Base-by-base conservation (phyloP, 2,329 filamentous ascomycete species). In the Cadophora gregata region DNA sequence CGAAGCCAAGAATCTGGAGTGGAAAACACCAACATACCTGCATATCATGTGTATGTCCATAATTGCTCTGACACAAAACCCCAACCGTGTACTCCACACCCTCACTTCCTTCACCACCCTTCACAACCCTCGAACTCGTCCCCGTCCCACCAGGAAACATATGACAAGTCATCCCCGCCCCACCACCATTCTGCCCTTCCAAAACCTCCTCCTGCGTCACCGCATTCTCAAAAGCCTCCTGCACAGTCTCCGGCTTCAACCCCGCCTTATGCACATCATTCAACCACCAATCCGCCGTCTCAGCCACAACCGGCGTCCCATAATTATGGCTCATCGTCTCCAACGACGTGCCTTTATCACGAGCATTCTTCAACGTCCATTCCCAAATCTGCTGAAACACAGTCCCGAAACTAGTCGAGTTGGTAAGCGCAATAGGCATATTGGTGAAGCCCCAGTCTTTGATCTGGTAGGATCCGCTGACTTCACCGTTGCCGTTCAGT, bases 131-230 rank as follows among this genome's bases (percentile, higher is more conserved):
- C 58, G 84, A 88, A 71, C 84, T 84, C 0, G 84, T 88, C 0
- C 88, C 88, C 0, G 88, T 91, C 0, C 89, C 88, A 42, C 87
- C 89, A 75, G 90, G 90, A 79, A 87, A 89, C 69, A 83, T 83
- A 72, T 90, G 86, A 73, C 86, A 89, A 45, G 87, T 82, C 87
- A 90, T 90, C 16, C 88, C 88, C 0, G 88, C 88, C n/a, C 89
- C 89, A 21, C 89, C 89, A 3, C 89, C 89, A 1, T 83, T 83
- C 70, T 86, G 87, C 0, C 89, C 89, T 76, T 91, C 88, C 1
- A 78, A 77, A 0, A 91, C 87, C 10, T 72, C 71, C 0, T 79
- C 77, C 1, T 81, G 85, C 9, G 80, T 78, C 2, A 78, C 79
- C 0, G 85, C 87, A 8, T 75, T 79, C 36, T 82, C 79, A 61